Base-by-base conservation (phyloP, 2,329 filamentous ascomycete species). In the Epichloe festucae region DNA sequence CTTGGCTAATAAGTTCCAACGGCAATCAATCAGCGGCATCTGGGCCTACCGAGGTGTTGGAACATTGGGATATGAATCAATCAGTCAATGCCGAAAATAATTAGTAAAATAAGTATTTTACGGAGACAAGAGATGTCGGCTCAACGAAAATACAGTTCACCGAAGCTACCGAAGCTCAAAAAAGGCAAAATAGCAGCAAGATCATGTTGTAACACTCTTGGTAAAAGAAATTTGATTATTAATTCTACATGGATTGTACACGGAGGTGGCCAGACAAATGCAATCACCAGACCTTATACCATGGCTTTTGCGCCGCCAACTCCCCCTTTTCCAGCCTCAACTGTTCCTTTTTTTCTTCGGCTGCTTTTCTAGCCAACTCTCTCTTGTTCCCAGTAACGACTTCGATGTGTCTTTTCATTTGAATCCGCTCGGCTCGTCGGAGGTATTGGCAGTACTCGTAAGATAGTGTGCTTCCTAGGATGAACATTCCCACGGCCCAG, bases 361-460 rank as follows among this genome's bases (percentile, higher is more conserved):
- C 69, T 55, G 74, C 69, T 57, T 70, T 70, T 57, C 67, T 69
- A 53, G 69, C 71, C 56, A 70, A 68, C 51, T 65, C 70, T 66
- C 56, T 72, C 65, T 60, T 82, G 76, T 63, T 82, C 78, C 69
- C 63, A 44, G 63, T 61, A 44, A 67, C 68, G 38, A 73, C 79
- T 63, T 95, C 88, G 51, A 95, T 84, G 4, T 87, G 87, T 57
- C 89, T 76, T 65, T 86, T 85, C 82, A 98, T 91, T 55, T 88
- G 85, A 55, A 83, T 80, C 60, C 84, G 79, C 68, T 97, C 91
- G 54, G 84, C 76, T 46, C 79, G 74, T 53, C 89, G 77, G 55
- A 79, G 77, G 58, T 82, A 83, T 62, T 89, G 82, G 70, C 91
- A 97, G 62, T 85, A 89, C 68, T 96, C 88, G 69, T 89, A 93